Evolutionary conservation across 2,329 filamentous ascomycete species (phyloP), one percentile per base, ranked within the genome.

Genomic region (Sporothrix variecibatus): DNA sequence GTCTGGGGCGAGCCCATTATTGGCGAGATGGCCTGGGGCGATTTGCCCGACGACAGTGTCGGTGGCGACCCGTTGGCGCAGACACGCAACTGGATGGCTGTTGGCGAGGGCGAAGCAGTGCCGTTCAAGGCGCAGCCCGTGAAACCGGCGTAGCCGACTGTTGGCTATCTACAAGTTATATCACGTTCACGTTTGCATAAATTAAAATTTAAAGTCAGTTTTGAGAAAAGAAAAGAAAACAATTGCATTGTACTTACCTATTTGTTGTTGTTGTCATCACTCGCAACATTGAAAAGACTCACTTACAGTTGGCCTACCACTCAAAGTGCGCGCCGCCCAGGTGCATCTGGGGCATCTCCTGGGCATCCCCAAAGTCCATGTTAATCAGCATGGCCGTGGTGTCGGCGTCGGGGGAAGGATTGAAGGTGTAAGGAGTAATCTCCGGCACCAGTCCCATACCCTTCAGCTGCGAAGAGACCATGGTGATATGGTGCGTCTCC

Each of bases 11-110:
- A 58, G 51, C 51, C 68, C 17, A 71, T 58, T 15, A 46, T 46
- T 23, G 68, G 68, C 67, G 67, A 56, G 20, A 70, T 70, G 67
- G 67, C 67, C 49, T 70, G 67, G 49, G 67, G 67, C 26, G 65
- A 69, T 46, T 28, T 69, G 46, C 65, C 65, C 5, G 51, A 71
- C 20, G 68, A 71, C 68, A 58, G 68, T 31, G 49, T 58, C 15
- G 49, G 68, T 15, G 68, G 51, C 11, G 68, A 71, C 51, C 68
- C 68, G 31, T 3, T 71, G 34, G 69, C 69, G n/a, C 67, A 70
- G 67, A 58, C 67, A 20, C 40, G 49, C 17, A 70, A 70, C 67
- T 70, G 67, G 67, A 56, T 70, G 67, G 9, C 46, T 2, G 67
- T 70, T 2, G 67, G 67, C 3, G 69, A 69, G 26, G 49, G 20